Base-by-base conservation (phyloP, 768 basidiomycete genomes). In the Mycena crocata region DNA sequence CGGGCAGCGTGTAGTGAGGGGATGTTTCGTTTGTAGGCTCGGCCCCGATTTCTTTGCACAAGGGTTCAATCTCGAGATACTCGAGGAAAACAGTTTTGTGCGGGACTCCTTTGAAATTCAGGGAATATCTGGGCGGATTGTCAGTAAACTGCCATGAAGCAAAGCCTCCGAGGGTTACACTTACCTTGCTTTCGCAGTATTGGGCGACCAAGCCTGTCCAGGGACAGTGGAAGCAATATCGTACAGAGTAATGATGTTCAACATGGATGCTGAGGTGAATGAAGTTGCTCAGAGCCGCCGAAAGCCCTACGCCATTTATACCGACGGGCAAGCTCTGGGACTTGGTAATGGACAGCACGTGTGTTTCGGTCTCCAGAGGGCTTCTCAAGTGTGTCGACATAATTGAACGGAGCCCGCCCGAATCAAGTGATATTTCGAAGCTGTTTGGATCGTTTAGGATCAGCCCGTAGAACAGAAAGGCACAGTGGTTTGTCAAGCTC, bases 1-100 rank as follows among this genome's bases (percentile, higher is more conserved):
- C 78, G 0, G 89, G 88, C 0, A 86, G 75, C 14, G 84, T 86
- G 73, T 87, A 86, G 40, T 64, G 64, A 1, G 72, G 77, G 13
- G 54, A 52, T 1, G 81, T 81, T 50, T 83, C 78, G 3, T 72
- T 62, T 0, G 81, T 83, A 14, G 84, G 79, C 1, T 71, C 59
- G 2, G 82, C 80, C 1, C 82, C 81, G 24, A 82, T 62, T 57
- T 81, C 75, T 59, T 77, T 77, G 71, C 74, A 74, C 49, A 74
- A 69, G 0, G 55, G 30, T 55, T 75, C 81, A 55, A 90, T 84
- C 57, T 89, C 85, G 4, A 83, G 83, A 65, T 80, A 85, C 62
- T 88, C 86, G 58, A 88, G 72, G 83, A 84, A 86, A 48, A 82
- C 79, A 5, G 86, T 87, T 68, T 77, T 81, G 75, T 84, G 84